Evolutionary conservation across 768 basidiomycete species (phyloP), one percentile per base, ranked within the genome.

Genomic region (Leccinum arenicola): DNA sequence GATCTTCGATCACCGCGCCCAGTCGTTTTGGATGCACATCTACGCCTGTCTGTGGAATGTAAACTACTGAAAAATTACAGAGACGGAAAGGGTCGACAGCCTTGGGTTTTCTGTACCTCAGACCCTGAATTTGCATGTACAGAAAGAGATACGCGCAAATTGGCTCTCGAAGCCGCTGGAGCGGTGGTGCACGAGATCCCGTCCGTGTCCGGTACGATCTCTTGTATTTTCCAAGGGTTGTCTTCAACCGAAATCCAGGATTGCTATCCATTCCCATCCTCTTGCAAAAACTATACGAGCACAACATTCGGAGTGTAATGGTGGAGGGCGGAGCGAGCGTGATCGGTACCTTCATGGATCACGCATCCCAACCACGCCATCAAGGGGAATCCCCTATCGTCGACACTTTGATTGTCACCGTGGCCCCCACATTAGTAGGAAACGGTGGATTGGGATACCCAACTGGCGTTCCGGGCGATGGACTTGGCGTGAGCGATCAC

Each of bases 281-380:
- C 17, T 82, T 95, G 5, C 65, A 62, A 12, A 74, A 75, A 7
- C 76, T 97, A 25, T 74, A 73, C n/a, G 71, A 74, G 11, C 74
- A 80, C n/a, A 85, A 83, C 3, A 78, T 96, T 61, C 73, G 74
- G 11, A 88, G 86, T 11, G 76, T 98, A 56, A 99, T 99, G 96
- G 91, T 98, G 6, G 97, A 99, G 76, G 97, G 97, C 54, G 97
- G 97, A 15, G 89, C 93, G 9, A 75, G 76, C 9, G 80, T 99
- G 62, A 93, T 99, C 57, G 77, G 80, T 6, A 85, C 90, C 1
- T 73, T 73, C 56, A 59, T 66, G 29, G 29, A 57, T 21, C 59
- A 55, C 25, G 58, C 55, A 21, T 63, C 61, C 8, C 59, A 56
- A 52, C 50, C 61, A 35, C 52, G 52, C 15, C 9, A 8, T 50